Evolutionary conservation across 768 basidiomycete genomes (phyloP), one percentile per base, ranked within the genome.

Genomic region (Mycena vitilis): DNA sequence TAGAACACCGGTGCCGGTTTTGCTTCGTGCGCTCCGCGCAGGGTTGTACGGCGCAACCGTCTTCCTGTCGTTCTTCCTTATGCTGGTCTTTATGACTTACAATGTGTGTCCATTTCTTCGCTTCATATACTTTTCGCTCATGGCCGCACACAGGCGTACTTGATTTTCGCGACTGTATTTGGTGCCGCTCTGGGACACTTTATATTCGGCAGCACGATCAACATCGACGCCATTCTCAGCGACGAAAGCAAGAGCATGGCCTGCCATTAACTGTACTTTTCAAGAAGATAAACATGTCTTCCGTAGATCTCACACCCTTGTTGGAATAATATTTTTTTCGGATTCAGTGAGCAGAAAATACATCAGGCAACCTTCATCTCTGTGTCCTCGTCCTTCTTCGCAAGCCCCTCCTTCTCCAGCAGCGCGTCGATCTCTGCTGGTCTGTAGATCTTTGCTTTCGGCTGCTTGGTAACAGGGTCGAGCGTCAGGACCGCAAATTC

Each of bases 31-130:
- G n/a, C 73, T 90, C 51, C 85, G 94, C 30, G 91, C 94, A 8
- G 72, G 77, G 2, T 76, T 95, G 44, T 97, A 96, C 73, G 94
- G 91, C n/a, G 78, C 84, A 5, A 88, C 88, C 4, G 88, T 95
- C 23, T 91, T 91, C 78, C 78, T 95, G 66, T 93, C 93, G 42
- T 93, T 92, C 84, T 94, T 95, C 87, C 87, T 95, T 76, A 98
- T 98, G 95, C 83, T 98, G 65, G 90, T 97, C 47, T 96, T 95
- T 80, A 97, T 98, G 95, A 97, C 95, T 6, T 98, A 96, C 81
- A 98, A 98, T 72, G 94, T 95, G 66, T 75, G 93, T 81, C 25
- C 13, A 30, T 9, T 36, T 30, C 30, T 40, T 38, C 22, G 2
- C 22, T 47, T 34, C 47, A 23, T 60, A 40, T 15, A 23, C 47